Evolutionary conservation across 2,329 filamentous ascomycete genomes (phyloP).

Genomic region (Diaporthe eres): DNA sequence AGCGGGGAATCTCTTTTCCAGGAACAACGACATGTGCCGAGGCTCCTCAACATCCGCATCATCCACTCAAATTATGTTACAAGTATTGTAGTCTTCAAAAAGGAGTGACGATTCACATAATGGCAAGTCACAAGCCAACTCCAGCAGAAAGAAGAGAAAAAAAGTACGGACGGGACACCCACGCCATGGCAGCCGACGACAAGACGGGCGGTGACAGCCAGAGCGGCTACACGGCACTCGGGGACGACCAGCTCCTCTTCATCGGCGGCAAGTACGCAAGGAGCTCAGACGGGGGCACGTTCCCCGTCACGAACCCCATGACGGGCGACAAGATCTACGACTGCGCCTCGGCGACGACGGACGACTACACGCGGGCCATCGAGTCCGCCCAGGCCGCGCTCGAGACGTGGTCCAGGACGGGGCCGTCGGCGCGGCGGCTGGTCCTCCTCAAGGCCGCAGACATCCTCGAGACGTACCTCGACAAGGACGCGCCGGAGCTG

Average conservation of each 20-base stretch:
- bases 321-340: conserved; percentile 64
- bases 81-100: background rate
- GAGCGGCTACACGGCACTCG: conserved; percentile 7
- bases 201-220: conserved; percentile 7
- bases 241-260: conserved; percentile 42
- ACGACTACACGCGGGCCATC: conserved; percentile 65
- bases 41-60: background rate
- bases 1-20: conserved; percentile 36
- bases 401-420: conserved; percentile 72
- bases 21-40: conserved; percentile 7
- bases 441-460: conserved; percentile 75
- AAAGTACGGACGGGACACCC: background rate
- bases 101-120: background rate
- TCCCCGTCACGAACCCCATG: conserved; percentile 50
- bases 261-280: conserved; percentile 46
- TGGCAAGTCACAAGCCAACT: background rate
- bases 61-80: too few species aligned
- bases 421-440: conserved; percentile 68
- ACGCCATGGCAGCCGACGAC: background rate
- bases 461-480: conserved; percentile 66
- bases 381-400: conserved; percentile 69
- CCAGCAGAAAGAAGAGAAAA: conserved; percentile 10
- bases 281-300: conserved; percentile 46
- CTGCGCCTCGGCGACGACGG: conserved; percentile 68
- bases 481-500: conserved; percentile 50